Evolutionary conservation across 805 yeast genomes (phyloP), one percentile per base, ranked within the genome.

Genomic region (Peterozyma toletana): DNA sequence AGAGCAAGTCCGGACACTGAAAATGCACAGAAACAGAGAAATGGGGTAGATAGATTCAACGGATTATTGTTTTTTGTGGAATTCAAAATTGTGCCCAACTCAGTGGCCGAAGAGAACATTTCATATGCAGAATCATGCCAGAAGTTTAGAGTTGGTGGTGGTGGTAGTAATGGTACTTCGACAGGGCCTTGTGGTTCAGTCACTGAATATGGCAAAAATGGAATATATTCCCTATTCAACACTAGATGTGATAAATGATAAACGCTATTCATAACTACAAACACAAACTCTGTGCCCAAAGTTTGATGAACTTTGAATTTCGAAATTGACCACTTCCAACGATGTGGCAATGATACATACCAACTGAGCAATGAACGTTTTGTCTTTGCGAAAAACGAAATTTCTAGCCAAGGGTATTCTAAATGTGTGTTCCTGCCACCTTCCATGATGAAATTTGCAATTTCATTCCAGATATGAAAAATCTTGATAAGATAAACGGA

Each of bases 121-220:
- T 21, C 27, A 21, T 21, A 21, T 21, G 27, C 27, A 21, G 27
- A 21, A 21, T 21, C 27, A 21, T 21, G 27, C 33, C 17, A n/a
- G 3, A 6, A 41, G 33, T 13, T 31, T 4, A 37, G 14, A n/a
- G 3, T 30, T 6, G 48, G 46, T 11, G 48, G 48, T 30, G n/a
- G 17, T 11, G 46, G 46, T 17, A 46, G 43, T 27, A 46, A 13
- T 7, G 48, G 48, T 3, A 39, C 38, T 35, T 46, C 48, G 5
- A 13, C 16, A 11, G 48, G 48, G 9, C 48, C 48, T 29, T 38
- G 39, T 9, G 48, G 48, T 6, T 35, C 15, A 5, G 46, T 35
- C 15, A 35, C 30, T 15, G 48, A 46, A 31, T 46, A 46, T 4
- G 48, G 48, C 11, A 46, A 30, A 21, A 46, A 46, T 16, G 48